These are phyloP conservation scores for Paraurostyla sp. DNA, from an alignment of 73 alveolate genomes.

Conservation along the genomic window DNA sequence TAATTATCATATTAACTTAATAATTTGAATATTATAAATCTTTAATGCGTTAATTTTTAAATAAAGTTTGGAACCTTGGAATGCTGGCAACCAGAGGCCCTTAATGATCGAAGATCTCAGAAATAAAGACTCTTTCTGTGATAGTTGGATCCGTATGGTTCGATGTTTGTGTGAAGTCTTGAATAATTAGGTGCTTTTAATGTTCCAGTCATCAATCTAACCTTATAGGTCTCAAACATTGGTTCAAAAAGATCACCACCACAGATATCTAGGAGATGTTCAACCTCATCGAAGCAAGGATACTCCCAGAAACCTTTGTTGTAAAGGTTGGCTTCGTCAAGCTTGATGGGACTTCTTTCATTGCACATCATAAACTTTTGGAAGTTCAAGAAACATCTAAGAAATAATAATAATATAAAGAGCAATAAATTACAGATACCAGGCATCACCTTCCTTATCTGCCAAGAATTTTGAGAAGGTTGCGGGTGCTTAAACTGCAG, in stretches of 20 bases:
- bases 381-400: constrained; percentile 62
- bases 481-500: constrained; percentile 56
- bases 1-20: no score
- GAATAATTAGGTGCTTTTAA: constrained; percentile 66
- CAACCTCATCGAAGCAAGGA: constrained; percentile 72
- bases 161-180: constrained; percentile 65
- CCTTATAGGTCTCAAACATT: constrained; percentile 70
- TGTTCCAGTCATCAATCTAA: constrained; percentile 64
- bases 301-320: constrained; percentile 72
- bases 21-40: no score
- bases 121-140: constrained; percentile 67
- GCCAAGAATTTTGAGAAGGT: constrained; percentile 72
- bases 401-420: no score
- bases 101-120: background rate
- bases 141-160: constrained; percentile 60
- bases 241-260: constrained; percentile 78
- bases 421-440: constrained; percentile 58
- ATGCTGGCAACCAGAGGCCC: background rate
- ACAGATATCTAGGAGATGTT: constrained; percentile 61
- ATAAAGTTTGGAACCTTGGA: background rate
- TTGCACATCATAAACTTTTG: constrained; percentile 77
- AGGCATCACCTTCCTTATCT: constrained; percentile 80
- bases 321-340: constrained; percentile 74
- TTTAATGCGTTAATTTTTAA: background rate
- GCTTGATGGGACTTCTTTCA: constrained; percentile 70